Evolutionary conservation across 2,329 filamentous ascomycete genomes (phyloP).

Genomic region (Alternaria infectoria): DNA sequence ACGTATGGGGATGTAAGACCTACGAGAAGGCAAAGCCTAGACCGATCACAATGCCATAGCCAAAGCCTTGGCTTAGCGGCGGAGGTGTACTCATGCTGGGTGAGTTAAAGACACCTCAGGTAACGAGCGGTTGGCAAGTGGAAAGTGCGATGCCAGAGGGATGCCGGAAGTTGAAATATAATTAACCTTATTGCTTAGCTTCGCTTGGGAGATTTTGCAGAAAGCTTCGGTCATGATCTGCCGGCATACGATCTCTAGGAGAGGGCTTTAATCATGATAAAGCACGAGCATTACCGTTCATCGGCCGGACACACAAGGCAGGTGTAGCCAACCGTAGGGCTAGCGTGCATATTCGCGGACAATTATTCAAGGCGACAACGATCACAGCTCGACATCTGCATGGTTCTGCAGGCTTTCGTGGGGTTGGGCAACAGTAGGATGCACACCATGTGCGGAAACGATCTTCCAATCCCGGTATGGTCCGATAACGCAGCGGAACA

Average conservation of each 20-base stretch:
- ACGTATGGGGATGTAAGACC: constrained; percentile 17
- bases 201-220: not conserved
- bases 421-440: constrained; percentile 1
- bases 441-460: constrained; percentile 16
- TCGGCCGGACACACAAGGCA: constrained; percentile 9
- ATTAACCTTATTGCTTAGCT: not conserved
- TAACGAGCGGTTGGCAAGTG: not conserved
- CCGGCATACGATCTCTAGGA: not conserved
- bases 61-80: constrained; percentile 64
- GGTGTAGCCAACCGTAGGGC: constrained; percentile 3
- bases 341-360: constrained; percentile 2
- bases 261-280: constrained; percentile 16
- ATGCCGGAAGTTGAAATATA: not conserved
- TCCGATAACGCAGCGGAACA: constrained; percentile 15
- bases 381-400: constrained; percentile 15
- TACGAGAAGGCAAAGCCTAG: constrained; percentile 74
- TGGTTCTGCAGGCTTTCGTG: constrained; percentile 13
- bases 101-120: not conserved
- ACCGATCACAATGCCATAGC: constrained; percentile 80
- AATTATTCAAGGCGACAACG: not conserved
- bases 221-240: not conserved
- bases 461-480: constrained; percentile 7
- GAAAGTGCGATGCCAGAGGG: not conserved
- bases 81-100: constrained; percentile 23
- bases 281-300: constrained; percentile 5